Conservation (phyloP, 352 stramenopile species). For the Phytophthora cajani region DNA sequence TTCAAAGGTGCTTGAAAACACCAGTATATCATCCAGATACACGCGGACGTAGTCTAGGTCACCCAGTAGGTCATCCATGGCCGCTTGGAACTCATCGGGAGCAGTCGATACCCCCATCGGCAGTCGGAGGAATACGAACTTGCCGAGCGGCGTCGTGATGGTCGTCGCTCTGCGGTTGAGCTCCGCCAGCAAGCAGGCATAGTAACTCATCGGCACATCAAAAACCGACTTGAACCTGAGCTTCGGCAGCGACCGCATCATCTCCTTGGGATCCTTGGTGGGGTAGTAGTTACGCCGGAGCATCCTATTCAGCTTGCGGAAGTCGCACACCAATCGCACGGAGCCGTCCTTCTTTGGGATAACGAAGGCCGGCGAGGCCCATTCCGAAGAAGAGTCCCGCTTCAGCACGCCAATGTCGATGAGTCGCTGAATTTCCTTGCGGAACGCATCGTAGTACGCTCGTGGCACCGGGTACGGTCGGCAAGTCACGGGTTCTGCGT, state of each 20-base stretch:
- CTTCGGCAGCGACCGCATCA: not conserved
- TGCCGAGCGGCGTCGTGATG: not conserved
- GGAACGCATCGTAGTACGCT: not conserved
- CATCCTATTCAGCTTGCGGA: constrained; percentile 10
- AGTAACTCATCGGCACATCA: not conserved
- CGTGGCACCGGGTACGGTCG: not conserved
- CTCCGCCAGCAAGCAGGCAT: not conserved
- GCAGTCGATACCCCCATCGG: constrained; percentile 10
- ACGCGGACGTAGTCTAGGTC: constrained; percentile 14
- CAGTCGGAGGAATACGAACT: not conserved
- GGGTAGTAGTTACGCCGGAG: not conserved
- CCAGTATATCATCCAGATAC: constrained; percentile 14
- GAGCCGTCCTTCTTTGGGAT: constrained; percentile 2
- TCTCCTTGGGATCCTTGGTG: not conserved
- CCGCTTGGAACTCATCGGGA: constrained; percentile 9
- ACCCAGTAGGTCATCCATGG: constrained; percentile 1
- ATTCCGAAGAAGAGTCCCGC: not conserved
- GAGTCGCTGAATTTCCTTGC: constrained; percentile 2
- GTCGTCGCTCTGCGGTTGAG: not conserved
- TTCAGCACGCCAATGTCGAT: constrained; percentile 8
- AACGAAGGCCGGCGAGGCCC: no score
- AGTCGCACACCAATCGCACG: constrained; percentile 6
- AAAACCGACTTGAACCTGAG: not conserved
- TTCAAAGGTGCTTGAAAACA: constrained; percentile 1
- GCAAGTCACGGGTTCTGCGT: not conserved